phyloP scores from a whole-genome alignment of 345 rosid species.

The Euphorbia tirucalli region DNA sequence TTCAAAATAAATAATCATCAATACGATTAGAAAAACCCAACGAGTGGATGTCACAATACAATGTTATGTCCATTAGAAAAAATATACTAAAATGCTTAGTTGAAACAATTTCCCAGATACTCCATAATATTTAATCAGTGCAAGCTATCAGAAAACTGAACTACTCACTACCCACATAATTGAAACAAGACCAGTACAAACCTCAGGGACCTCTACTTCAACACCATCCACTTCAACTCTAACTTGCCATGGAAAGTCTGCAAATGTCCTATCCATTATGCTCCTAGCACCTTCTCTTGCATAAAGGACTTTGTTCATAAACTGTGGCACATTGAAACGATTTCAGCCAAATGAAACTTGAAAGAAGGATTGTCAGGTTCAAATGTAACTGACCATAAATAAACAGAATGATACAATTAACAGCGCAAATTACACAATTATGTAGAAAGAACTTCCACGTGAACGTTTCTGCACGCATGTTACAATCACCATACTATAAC shows the following conservation, averaged over 20 bases:
- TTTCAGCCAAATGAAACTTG: constrained; percentile 11
- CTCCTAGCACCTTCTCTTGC: constrained; percentile 89
- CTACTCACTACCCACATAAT: not conserved
- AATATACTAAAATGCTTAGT: no score
- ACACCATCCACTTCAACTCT: constrained; percentile 88
- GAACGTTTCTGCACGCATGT: not conserved
- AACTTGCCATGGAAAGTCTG: constrained; percentile 81
- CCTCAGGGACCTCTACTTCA: constrained; percentile 74
- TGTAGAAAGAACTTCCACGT: not conserved
- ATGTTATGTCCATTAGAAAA: no score
- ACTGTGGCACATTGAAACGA: constrained; percentile 34
- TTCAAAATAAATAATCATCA: not conserved
- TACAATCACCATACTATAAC: not conserved
- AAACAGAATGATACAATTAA: not conserved
- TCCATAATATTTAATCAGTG: not conserved
- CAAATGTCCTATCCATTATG: constrained; percentile 87
- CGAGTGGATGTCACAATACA: not conserved
- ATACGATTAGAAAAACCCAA: no score
- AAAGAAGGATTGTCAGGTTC: not conserved
- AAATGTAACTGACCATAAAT: not conserved
- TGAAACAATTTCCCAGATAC: not conserved
- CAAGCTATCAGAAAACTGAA: not conserved
- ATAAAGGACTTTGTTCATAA: constrained; percentile 79
- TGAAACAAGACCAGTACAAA: constrained; percentile 9
- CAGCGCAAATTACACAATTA: not conserved